Percentiles rank a stretch among this genome's conserved stretches.
phyloP scores from a whole-genome alignment of 1,139 yeast species.

The Spencermartinsiella ligniputridi region DNA sequence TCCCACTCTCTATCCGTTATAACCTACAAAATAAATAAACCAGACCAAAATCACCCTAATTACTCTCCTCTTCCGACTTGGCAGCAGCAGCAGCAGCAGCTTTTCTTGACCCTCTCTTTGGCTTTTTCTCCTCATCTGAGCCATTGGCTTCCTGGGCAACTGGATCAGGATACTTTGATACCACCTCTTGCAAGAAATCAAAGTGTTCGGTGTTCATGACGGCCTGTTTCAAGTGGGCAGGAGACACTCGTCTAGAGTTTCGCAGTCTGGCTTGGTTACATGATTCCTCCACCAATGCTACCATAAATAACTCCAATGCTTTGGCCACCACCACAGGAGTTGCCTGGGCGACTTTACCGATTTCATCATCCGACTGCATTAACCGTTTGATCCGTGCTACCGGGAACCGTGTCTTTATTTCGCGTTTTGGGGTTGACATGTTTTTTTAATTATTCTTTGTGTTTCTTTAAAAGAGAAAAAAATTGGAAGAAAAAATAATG shows the following conservation, averaged over 20 bases:
- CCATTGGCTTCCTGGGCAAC: constrained; percentile 23
- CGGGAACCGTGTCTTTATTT: constrained; percentile 89
- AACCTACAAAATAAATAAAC: too few species aligned
- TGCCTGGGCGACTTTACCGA: constrained; percentile 98
- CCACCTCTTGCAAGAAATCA: constrained; percentile 78
- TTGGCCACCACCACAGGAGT: constrained; percentile 96
- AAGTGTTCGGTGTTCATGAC: constrained; percentile 84
- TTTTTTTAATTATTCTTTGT: too few species aligned
- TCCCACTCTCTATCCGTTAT: neutral
- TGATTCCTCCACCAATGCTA: constrained; percentile 81
- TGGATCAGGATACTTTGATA: constrained; percentile 51
- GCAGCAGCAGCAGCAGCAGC: constrained; percentile 1
- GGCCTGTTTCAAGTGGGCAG: constrained; percentile 79
- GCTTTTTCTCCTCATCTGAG: constrained; percentile 1
- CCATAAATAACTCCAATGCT: constrained; percentile 87
- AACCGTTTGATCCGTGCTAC: constrained; percentile 94
- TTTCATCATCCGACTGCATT: constrained; percentile 97
- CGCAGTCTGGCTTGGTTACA: constrained; percentile 70
- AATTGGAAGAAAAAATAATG: too few species aligned
- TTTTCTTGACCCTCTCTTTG: neutral
- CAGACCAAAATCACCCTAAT: too few species aligned
- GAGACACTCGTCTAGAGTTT: constrained; percentile 78
- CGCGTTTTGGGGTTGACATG: constrained; percentile 22
- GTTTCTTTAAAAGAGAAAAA: too few species aligned
- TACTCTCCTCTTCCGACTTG: constrained; percentile 4